A percentile compares a stretch with the other conserved stretches of the same genome.
Evolutionary conservation across 1,139 yeast genomes (phyloP).

Genomic region (Yamadazyma aaseri): DNA sequence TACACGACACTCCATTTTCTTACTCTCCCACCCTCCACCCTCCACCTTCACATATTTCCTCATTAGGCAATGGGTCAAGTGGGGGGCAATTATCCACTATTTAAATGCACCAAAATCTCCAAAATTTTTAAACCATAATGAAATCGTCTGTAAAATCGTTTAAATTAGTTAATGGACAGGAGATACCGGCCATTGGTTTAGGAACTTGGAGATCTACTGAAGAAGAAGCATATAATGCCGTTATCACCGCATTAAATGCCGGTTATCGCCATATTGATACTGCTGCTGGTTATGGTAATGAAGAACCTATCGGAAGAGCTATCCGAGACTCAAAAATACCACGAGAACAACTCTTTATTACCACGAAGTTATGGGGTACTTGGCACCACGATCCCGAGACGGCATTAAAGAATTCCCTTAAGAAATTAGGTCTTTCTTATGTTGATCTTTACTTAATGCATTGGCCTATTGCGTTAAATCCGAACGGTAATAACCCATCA

Average conservation of each 20-base stretch:
- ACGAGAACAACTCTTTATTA: slow-evolving; percentile 69
- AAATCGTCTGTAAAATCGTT: slow-evolving; percentile 18
- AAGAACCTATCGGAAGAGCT: slow-evolving; percentile 63
- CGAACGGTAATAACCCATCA: slow-evolving; percentile 29
- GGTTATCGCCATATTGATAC: slow-evolving; percentile 84
- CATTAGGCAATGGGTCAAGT: too few relatives aligned
- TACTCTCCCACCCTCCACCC: too few relatives aligned
- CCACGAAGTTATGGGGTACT: slow-evolving; percentile 78
- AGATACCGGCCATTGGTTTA: slow-evolving; percentile 68
- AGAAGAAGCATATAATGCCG: slow-evolving; percentile 61
- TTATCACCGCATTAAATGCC: slow-evolving; percentile 47
- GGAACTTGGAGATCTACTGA: slow-evolving; percentile 78
- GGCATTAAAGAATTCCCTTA: slow-evolving; percentile 62
- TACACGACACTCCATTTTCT: too few relatives aligned
- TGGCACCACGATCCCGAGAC: slow-evolving; percentile 59
- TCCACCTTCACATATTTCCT: too few relatives aligned
- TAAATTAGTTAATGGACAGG: slow-evolving; percentile 56
- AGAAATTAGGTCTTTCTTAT: slow-evolving; percentile 71
- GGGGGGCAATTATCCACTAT: too few relatives aligned
- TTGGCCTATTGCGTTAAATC: slow-evolving; percentile 72
- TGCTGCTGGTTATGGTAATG: slow-evolving; percentile 70
- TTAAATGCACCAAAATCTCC: neutral
- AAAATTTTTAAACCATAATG: too few relatives aligned
- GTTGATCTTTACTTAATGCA: slow-evolving; percentile 84
- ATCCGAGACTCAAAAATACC: slow-evolving; percentile 67